phyloP scores from a whole-genome alignment of 345 rosid species.

The Bruguiera sexangula region DNA sequence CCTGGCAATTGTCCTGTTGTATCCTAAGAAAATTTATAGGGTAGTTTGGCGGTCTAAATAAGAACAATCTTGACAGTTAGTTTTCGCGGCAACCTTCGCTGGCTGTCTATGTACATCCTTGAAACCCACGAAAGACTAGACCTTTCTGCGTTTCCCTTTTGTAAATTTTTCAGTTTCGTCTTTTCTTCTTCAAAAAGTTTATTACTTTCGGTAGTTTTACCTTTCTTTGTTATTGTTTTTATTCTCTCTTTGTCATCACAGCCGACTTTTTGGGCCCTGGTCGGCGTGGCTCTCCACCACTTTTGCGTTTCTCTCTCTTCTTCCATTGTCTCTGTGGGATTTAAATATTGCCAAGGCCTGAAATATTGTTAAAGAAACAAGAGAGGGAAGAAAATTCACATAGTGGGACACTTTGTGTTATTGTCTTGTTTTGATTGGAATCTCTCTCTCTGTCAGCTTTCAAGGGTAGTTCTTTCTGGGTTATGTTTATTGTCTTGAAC shows the following conservation, averaged over 20 bases:
- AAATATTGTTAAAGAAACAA: constrained; percentile 1
- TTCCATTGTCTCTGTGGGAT: not conserved
- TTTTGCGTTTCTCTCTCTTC: constrained; percentile 1
- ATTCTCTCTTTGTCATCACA: constrained; percentile 13
- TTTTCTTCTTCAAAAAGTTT: not conserved
- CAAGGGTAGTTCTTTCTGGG: constrained; percentile 9
- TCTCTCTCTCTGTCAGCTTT: constrained; percentile 12
- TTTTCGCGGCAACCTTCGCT: constrained; percentile 16
- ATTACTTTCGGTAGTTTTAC: constrained; percentile 36
- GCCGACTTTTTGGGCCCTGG: constrained; percentile 45
- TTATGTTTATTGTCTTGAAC: constrained; percentile 18
- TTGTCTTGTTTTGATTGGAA: constrained; percentile 5
- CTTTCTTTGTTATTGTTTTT: constrained; percentile 13
- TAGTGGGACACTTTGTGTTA: constrained; percentile 3
- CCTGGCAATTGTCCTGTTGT: no score
- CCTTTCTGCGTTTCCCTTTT: not conserved
- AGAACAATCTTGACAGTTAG: constrained; percentile 10
- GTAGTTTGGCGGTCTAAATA: not conserved
- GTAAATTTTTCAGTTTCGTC: not conserved
- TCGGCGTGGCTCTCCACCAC: constrained; percentile 32
- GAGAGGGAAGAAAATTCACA: not conserved
- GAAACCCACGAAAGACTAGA: not conserved
- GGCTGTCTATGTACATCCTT: not conserved
- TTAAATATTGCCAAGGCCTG: constrained; percentile 5
- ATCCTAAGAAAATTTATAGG: no score